These are phyloP conservation scores for Fusarium nurragi DNA, from an alignment of 2,329 filamentous ascomycete genomes.

Conservation along the genomic window DNA sequence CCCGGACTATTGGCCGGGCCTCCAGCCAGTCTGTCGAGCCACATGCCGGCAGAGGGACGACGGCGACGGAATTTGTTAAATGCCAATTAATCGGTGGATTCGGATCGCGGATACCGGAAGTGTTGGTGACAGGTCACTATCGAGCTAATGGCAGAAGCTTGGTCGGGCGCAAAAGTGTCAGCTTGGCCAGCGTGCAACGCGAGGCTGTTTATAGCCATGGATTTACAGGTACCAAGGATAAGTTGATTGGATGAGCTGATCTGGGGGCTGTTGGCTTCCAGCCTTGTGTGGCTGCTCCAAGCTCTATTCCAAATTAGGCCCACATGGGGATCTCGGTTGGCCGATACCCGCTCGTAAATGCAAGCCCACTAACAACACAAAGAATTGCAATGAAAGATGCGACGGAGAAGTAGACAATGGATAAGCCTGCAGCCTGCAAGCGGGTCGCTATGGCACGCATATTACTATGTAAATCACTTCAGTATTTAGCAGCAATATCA, in stretches of 20 bases:
- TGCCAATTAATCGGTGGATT: constrained; percentile 10
- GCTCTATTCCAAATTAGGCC: neutral
- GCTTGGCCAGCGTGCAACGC: constrained; percentile 45
- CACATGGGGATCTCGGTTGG: constrained; percentile 10
- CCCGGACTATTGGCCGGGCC: constrained; percentile 68
- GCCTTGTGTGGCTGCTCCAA: constrained; percentile 29
- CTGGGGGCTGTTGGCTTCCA: neutral
- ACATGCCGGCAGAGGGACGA: constrained; percentile 66
- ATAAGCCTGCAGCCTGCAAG: constrained; percentile 17
- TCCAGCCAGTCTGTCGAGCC: constrained; percentile 85
- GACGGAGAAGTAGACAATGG: constrained; percentile 11
- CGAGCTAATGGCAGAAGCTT: constrained; percentile 28
- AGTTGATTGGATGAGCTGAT: constrained; percentile 29
- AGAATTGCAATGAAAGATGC: neutral
- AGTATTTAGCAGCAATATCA: constrained; percentile 12
- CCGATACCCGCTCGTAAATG: constrained; percentile 5
- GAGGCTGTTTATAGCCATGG: constrained; percentile 35
- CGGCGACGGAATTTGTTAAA: constrained; percentile 2
- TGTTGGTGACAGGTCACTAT: constrained; percentile 5
- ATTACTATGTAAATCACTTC: neutral
- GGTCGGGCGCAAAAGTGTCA: constrained; percentile 30
- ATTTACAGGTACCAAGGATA: constrained; percentile 4
- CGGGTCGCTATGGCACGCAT: constrained; percentile 1
- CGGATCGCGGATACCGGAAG: constrained; percentile 2
- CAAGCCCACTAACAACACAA: constrained; percentile 4